Base-by-base conservation (phyloP, 805 yeast genomes). In the Tetrapisispora iriomotensis region DNA sequence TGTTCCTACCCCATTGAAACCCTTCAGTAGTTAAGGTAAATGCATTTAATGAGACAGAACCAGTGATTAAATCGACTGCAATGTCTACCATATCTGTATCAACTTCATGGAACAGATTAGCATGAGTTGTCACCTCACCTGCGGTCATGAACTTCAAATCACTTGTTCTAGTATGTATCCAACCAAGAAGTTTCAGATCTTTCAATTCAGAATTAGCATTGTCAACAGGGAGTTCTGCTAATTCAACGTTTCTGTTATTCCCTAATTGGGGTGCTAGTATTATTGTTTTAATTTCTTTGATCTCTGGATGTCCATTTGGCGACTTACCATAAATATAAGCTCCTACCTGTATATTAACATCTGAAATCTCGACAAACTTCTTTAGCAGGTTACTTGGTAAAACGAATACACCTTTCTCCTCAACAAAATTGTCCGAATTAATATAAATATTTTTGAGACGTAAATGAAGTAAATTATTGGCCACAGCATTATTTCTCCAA, bases 191-290 rank as follows among this genome's bases (percentile, higher is more conserved):
- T 51, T 86, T 88, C 26, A 85, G 58, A 1, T 74, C 82, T n/a
- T 68, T 66, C 9, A 72, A 49, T 34, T 63, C 64, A 17, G 64
- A 62, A 19, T 45, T 40, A 8, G 62, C 50, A 0, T 56, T 53
- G 3, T 21, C 15, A 15, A 38, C 39, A 3, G 62, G 60, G 3
- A 47, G 15, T 10, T 32, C 39, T 4, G 90, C 77, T 40, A 86
- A 68, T 47, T 82, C 77, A 12, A 87, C 77, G 3, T 74, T 64
- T 43, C 74, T 77, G 22, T 71, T 65, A 44, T 73, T 78, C 2
- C 96, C 96, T 30, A 87, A 65, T 60, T 92, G 99, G 0, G 97
- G 97, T 6, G 84, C 82, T 53, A 90, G 54, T 0, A 75, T 94
- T 46, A 90, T 71, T 21, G 79, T 74, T 44, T 67, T 70, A 33